phyloP scores from a whole-genome alignment of 2,329 filamentous ascomycete genomes.

The Trichoderma guizhouense region DNA sequence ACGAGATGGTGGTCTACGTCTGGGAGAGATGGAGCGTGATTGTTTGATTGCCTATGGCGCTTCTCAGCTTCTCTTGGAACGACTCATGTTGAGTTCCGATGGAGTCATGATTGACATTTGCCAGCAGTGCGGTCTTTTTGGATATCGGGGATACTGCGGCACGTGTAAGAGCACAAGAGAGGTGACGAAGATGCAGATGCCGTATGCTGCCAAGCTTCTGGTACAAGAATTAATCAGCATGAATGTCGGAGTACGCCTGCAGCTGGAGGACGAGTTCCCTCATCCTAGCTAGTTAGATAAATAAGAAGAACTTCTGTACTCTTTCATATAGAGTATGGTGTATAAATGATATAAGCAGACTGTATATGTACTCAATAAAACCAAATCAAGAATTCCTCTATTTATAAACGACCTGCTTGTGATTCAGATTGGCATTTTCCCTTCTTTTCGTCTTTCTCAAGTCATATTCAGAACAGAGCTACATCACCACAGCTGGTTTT shows the following conservation, averaged over 20 bases:
- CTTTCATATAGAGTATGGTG: neutral
- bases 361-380: constrained; percentile 2
- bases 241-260: constrained; percentile 93
- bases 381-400: neutral
- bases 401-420: neutral
- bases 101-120: constrained; percentile 90
- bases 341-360: neutral
- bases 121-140: constrained; percentile 90
- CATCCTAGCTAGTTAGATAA: constrained; percentile 43
- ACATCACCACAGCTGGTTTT: neutral
- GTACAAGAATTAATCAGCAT: constrained; percentile 96
- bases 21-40: constrained; percentile 99
- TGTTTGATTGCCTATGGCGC: constrained; percentile 97
- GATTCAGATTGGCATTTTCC: neutral
- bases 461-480: neutral
- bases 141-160: constrained; percentile 91
- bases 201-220: constrained; percentile 92
- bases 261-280: constrained; percentile 92
- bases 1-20: constrained; percentile 81
- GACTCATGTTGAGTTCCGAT: constrained; percentile 92
- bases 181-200: constrained; percentile 91
- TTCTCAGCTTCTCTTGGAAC: constrained; percentile 84
- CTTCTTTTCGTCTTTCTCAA: neutral
- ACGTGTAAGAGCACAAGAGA: constrained; percentile 81
- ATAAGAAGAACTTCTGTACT: neutral